phyloP scores from a whole-genome alignment of 2,329 filamentous ascomycete species.

The Colletotrichum aenigma region DNA sequence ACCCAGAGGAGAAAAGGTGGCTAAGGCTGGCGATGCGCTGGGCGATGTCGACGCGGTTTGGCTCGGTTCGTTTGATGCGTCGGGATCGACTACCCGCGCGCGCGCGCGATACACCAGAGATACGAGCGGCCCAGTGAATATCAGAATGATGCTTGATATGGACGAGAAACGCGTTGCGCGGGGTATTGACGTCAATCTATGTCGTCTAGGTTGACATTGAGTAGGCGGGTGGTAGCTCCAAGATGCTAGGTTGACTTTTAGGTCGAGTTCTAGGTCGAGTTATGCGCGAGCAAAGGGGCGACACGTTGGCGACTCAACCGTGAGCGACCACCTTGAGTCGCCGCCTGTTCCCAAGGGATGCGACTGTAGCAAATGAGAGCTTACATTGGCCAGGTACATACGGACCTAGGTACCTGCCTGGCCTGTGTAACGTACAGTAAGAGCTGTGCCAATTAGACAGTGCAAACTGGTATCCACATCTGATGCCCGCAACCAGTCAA shows the following conservation, averaged over 20 bases:
- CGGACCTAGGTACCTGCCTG: not conserved
- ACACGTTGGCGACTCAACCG: not conserved
- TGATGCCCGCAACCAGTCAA: not conserved
- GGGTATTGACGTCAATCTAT: not conserved
- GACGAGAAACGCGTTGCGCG: not conserved
- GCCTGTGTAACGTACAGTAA: not conserved
- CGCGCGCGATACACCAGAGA: not conserved
- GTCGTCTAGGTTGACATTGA: not conserved
- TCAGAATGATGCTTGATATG: not conserved
- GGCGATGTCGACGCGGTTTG: not conserved
- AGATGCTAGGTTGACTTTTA: not conserved
- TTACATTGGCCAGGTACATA: not conserved
- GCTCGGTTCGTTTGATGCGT: not conserved
- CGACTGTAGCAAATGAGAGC: not conserved
- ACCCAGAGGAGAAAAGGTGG: not conserved
- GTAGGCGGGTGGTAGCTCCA: not conserved
- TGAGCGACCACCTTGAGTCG: not conserved
- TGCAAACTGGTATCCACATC: not conserved
- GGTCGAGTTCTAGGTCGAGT: not conserved
- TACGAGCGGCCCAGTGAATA: not conserved
- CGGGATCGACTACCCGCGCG: not conserved
- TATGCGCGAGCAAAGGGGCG: not conserved
- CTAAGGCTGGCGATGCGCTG: not conserved
- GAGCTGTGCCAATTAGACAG: not conserved
- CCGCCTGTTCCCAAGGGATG: conserved; percentile 1